Conservation (phyloP, 257 asterid genomes). For the Jaltomata sinuosa region DNA sequence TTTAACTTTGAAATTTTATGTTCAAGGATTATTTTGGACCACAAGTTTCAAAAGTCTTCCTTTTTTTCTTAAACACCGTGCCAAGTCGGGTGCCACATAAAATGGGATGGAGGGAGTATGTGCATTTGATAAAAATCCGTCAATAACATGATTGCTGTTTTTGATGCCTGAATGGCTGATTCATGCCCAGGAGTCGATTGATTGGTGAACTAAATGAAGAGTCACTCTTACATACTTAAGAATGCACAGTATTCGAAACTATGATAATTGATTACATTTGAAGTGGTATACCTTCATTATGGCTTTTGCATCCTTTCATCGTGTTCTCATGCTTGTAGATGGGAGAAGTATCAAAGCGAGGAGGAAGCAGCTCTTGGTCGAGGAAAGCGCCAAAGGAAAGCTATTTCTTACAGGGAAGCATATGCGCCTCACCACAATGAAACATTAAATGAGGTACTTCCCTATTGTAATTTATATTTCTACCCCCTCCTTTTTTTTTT, state of each 20-base stretch:
- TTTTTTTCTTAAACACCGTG: no score
- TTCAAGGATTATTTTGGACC: no score
- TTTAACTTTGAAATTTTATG: no score
- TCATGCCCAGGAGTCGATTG: not conserved
- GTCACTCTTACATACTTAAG: not conserved
- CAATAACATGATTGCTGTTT: not conserved
- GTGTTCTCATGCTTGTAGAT: conserved; percentile 40
- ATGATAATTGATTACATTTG: not conserved
- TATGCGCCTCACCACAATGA: conserved; percentile 60
- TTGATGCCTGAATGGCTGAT: not conserved
- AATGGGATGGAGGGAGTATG: no score
- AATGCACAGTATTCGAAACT: not conserved
- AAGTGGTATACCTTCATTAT: not conserved
- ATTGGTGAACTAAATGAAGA: not conserved
- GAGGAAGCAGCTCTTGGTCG: conserved; percentile 99
- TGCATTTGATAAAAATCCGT: not conserved
- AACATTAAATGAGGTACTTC: conserved; percentile 49
- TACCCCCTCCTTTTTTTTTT: not conserved
- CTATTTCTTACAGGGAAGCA: conserved; percentile 87
- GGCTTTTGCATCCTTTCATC: not conserved
- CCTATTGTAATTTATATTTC: not conserved
- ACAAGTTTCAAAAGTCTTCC: no score
- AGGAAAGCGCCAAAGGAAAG: conserved; percentile 93
- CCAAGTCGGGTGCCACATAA: no score
- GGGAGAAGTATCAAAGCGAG: conserved; percentile 86